Percentiles rank a stretch among this genome's conserved stretches.
Conservation (phyloP, 768 basidiomycete genomes). For the Hygrocybe coccinea region DNA sequence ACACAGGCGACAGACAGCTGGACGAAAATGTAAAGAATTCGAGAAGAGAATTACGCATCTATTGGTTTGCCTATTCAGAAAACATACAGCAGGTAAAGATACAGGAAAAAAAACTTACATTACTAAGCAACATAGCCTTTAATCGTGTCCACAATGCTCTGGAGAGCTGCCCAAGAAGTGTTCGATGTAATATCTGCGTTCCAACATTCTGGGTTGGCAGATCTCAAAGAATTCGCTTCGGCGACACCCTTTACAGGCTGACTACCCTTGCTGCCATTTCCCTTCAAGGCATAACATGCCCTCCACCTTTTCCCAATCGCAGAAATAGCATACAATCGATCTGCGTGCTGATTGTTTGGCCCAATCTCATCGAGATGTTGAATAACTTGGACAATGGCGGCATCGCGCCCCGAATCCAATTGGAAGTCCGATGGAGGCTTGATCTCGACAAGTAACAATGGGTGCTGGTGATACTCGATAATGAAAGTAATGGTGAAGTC, state of each 20-base stretch:
- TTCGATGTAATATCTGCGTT: constrained; percentile 63
- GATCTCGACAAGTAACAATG: constrained; percentile 8
- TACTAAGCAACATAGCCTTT: constrained; percentile 7
- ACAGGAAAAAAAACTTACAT: too few species aligned
- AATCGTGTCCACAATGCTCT: constrained; percentile 11
- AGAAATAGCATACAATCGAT: constrained; percentile 6
- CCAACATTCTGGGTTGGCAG: constrained; percentile 90
- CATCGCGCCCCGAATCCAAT: constrained; percentile 5
- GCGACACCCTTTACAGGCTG: constrained; percentile 1
- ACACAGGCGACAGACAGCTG: constrained; percentile 2
- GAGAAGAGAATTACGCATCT: constrained; percentile 2
- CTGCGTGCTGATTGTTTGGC: constrained; percentile 6
- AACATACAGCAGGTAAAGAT: constrained; percentile 1
- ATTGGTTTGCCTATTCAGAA: neutral
- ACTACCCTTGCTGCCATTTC: constrained; percentile 5
- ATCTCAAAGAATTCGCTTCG: constrained; percentile 55
- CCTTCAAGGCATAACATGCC: constrained; percentile 8
- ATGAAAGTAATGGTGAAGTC: constrained; percentile 11
- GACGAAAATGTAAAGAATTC: constrained; percentile 3
- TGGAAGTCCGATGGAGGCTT: constrained; percentile 4
- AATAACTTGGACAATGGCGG: constrained; percentile 6
- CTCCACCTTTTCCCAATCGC: constrained; percentile 5
- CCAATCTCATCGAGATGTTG: constrained; percentile 8
- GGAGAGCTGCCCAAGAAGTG: constrained; percentile 43
- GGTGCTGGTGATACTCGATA: constrained; percentile 6